Conservation (phyloP, 1,139 yeast genomes). For the Debaryomyces sp. region DNA sequence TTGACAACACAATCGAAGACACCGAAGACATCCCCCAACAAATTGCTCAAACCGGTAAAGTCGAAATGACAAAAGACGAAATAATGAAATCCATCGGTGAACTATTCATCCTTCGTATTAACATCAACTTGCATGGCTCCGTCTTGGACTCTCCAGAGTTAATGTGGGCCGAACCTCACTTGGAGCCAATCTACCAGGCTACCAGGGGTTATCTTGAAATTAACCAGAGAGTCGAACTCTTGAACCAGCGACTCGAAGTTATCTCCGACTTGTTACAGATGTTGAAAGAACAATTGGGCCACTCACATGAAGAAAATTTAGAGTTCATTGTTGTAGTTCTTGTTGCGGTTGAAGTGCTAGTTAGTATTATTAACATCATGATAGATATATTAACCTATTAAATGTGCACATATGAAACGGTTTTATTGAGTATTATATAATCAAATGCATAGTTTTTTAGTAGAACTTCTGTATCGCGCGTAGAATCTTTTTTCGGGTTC, state of each 20-base stretch:
- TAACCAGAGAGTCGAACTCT: slow-evolving; percentile 84
- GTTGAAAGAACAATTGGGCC: slow-evolving; percentile 96
- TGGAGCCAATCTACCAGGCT: slow-evolving; percentile 96
- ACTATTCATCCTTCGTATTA: slow-evolving; percentile 84
- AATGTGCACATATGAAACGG: not conserved
- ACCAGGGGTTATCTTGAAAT: slow-evolving; percentile 93
- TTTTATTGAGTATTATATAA: not conserved
- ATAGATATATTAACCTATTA: slow-evolving; percentile 42
- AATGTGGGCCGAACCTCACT: slow-evolving; percentile 98
- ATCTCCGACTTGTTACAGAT: slow-evolving; percentile 90
- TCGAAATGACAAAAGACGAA: slow-evolving; percentile 89
- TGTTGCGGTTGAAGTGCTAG: slow-evolving; percentile 89
- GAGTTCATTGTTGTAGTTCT: slow-evolving; percentile 92
- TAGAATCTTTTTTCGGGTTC: not conserved
- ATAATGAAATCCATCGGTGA: slow-evolving; percentile 98
- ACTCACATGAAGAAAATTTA: slow-evolving; percentile 84
- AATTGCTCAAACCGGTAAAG: slow-evolving; percentile 92
- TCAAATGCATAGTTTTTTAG: not conserved
- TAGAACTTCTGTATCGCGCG: not conserved
- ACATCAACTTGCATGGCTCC: slow-evolving; percentile 91
- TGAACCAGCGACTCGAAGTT: slow-evolving; percentile 91
- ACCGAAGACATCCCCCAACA: slow-evolving; percentile 97
- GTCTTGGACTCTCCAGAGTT: slow-evolving; percentile 94
- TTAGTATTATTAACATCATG: slow-evolving; percentile 73
- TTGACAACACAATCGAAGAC: slow-evolving; percentile 93